These are phyloP conservation scores for Naganishia randhawae DNA, from an alignment of 768 basidiomycete species.

Conservation along the genomic window DNA sequence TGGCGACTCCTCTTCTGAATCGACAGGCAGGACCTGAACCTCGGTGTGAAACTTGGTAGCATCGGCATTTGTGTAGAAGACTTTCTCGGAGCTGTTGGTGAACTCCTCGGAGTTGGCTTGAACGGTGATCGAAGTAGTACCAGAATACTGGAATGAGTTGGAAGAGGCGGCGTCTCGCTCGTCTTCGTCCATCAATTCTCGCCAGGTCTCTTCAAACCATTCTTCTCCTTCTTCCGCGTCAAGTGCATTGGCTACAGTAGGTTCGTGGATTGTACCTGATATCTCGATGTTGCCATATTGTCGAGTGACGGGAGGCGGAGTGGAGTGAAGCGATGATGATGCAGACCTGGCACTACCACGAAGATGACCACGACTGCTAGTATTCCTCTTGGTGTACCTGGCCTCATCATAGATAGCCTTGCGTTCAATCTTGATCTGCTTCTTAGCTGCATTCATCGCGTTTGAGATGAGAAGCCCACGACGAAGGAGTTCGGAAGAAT, in stretches of 20 bases:
- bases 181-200: conserved; percentile 9
- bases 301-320: neutral
- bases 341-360: conserved; percentile 6
- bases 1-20: neutral
- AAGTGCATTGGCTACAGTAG: neutral
- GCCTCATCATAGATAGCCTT: conserved; percentile 3
- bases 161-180: conserved; percentile 5
- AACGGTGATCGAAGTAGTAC: conserved; percentile 4
- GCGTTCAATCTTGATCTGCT: conserved; percentile 11
- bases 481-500: conserved; percentile 19
- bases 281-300: neutral
- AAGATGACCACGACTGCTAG: conserved; percentile 15
- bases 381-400: conserved; percentile 16
- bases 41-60: conserved; percentile 3
- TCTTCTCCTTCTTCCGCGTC: conserved; percentile 12
- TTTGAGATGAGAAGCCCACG: conserved; percentile 10
- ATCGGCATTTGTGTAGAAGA: neutral
- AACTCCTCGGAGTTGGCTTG: conserved; percentile 5
- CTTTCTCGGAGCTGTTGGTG: conserved; percentile 1
- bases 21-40: conserved; percentile 16
- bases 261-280: neutral
- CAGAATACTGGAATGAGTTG: neutral
- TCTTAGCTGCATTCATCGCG: conserved; percentile 19
- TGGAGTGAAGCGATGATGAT: neutral
- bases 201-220: conserved; percentile 19